Conservation (phyloP, 768 basidiomycete genomes). For the Mycena crocata region DNA sequence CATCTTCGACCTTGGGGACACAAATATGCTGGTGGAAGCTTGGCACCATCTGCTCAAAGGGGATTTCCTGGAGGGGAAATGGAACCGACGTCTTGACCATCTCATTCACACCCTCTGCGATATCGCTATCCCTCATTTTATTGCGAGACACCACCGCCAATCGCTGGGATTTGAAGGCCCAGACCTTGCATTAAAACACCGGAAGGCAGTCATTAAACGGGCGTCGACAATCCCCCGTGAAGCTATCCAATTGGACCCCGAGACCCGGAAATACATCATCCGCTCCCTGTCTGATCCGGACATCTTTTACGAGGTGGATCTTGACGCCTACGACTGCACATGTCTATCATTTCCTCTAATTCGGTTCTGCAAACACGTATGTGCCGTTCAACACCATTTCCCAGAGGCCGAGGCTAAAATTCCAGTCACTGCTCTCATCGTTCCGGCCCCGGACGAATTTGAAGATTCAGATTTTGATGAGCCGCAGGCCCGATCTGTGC, state of each 20-base stretch:
- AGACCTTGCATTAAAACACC: not conserved
- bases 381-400: conserved; percentile 7
- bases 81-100: conserved; percentile 11
- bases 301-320: conserved; percentile 7
- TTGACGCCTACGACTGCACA: conserved; percentile 12
- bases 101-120: conserved; percentile 13
- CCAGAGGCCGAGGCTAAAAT: not conserved
- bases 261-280: not conserved
- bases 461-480: not conserved
- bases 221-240: not conserved
- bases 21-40: conserved; percentile 27
- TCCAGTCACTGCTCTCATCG: not conserved
- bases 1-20: conserved; percentile 16
- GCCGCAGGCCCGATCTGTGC: not conserved
- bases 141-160: not conserved
- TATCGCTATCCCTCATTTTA: conserved; percentile 13
- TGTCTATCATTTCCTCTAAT: conserved; percentile 13
- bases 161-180: not conserved
- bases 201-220: not conserved
- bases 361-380: conserved; percentile 9
- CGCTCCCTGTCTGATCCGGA: not conserved
- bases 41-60: conserved; percentile 30
- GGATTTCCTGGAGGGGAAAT: conserved; percentile 19
- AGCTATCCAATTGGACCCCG: conserved; percentile 1
- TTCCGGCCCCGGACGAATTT: not conserved